A percentile compares a stretch with the other conserved stretches of the same genome.
Evolutionary conservation across 2,329 filamentous ascomycete genomes (phyloP).

Genomic region (Bipolaris sorokiniana): DNA sequence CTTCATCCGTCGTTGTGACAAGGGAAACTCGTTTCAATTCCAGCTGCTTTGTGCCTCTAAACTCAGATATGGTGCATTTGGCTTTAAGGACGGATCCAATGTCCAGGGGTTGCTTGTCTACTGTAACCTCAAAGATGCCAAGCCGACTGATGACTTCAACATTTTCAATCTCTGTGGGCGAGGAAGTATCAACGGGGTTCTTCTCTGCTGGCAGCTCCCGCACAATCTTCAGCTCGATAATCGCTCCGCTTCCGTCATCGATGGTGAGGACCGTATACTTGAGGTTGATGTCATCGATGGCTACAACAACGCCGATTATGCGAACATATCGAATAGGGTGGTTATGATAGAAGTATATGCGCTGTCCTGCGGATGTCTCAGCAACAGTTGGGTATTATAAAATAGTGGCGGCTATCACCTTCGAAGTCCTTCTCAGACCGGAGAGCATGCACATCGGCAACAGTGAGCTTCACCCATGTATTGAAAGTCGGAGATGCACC

Average conservation of each 20-base stretch:
- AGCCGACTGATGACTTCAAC: slow-evolving; percentile 46
- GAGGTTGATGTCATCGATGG: slow-evolving; percentile 50
- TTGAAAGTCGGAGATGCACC: slow-evolving; percentile 65
- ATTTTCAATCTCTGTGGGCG: slow-evolving; percentile 49
- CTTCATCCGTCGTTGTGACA: slow-evolving; percentile 60
- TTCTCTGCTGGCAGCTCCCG: slow-evolving; percentile 37
- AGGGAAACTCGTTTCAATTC: slow-evolving; percentile 60
- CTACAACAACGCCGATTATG: slow-evolving; percentile 54
- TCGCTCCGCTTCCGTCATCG: slow-evolving; percentile 67
- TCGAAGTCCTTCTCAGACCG: slow-evolving; percentile 56
- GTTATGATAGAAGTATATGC: slow-evolving; percentile 63
- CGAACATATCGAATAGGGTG: slow-evolving; percentile 58
- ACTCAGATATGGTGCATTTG: slow-evolving; percentile 62
- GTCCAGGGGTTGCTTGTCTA: slow-evolving; percentile 46
- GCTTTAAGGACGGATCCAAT: slow-evolving; percentile 61
- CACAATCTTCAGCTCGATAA: slow-evolving; percentile 62
- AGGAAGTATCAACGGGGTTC: slow-evolving; percentile 33
- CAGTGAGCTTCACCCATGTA: slow-evolving; percentile 67
- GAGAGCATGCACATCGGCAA: slow-evolving; percentile 61
- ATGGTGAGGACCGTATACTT: slow-evolving; percentile 59
- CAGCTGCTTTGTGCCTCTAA: slow-evolving; percentile 59
- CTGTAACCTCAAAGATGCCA: slow-evolving; percentile 50
- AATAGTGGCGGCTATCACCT: slow-evolving; percentile 47
- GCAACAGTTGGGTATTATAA: not conserved
- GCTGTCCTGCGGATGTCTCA: slow-evolving; percentile 53